A percentile compares a stretch with the other conserved stretches of the same genome.
phyloP scores from a whole-genome alignment of 169 alveolate genomes.

The Theileria parva region DNA sequence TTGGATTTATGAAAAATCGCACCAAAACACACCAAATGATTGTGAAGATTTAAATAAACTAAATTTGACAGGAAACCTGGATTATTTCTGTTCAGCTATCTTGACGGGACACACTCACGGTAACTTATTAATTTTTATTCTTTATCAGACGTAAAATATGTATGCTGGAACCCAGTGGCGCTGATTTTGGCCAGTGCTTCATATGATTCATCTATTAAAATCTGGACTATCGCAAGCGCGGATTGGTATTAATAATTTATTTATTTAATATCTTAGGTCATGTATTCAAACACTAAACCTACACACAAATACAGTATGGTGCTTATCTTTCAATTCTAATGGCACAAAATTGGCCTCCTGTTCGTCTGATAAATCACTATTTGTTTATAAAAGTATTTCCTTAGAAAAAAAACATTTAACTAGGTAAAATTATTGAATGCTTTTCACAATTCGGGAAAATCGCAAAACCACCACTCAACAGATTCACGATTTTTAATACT shows the following conservation, averaged over 20 bases:
- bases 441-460: background rate
- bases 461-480: background rate
- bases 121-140: constrained; percentile 4
- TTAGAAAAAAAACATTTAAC: background rate
- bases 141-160: constrained; percentile 59
- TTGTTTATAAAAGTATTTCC: constrained; percentile 44
- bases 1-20: constrained; percentile 69
- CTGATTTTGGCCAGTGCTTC: constrained; percentile 70
- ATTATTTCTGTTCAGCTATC: constrained; percentile 60
- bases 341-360: constrained; percentile 71
- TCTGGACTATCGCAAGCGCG: constrained; percentile 69
- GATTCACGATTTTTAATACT: background rate
- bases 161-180: constrained; percentile 64
- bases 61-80: background rate
- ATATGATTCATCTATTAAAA: constrained; percentile 70
- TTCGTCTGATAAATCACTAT: constrained; percentile 66
- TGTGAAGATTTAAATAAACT: constrained; percentile 19
- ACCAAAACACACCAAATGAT: constrained; percentile 5
- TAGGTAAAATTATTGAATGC: constrained; percentile 17
- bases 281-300: constrained; percentile 71
- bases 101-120: constrained; percentile 65
- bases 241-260: constrained; percentile 60
- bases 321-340: constrained; percentile 65
- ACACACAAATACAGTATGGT: constrained; percentile 75
- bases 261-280: constrained; percentile 26